Evolutionary conservation across 495 filamentous ascomycete species (phyloP).

Genomic region (Aspergillus indologenus): DNA sequence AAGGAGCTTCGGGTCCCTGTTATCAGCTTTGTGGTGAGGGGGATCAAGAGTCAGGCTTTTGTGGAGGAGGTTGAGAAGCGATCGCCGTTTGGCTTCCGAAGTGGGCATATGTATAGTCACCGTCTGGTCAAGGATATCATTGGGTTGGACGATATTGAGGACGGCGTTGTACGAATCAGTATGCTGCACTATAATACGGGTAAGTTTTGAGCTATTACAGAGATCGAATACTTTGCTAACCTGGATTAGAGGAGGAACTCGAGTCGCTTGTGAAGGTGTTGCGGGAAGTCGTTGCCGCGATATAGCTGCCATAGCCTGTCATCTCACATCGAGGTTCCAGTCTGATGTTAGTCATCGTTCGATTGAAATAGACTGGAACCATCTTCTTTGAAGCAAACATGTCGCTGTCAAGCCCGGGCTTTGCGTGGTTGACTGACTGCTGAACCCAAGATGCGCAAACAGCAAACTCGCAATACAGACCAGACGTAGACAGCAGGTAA

Average conservation of each 20-base stretch:
- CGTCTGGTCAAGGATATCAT: constrained; percentile 59
- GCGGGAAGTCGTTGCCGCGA: not conserved
- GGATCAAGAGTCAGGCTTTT: constrained; percentile 51
- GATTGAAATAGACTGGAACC: too few relatives aligned
- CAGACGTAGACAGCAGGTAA: too few relatives aligned
- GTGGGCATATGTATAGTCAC: constrained; percentile 66
- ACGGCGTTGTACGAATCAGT: constrained; percentile 67
- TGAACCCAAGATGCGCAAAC: too few relatives aligned
- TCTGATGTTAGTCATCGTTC: too few relatives aligned
- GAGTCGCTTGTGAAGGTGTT: constrained; percentile 1
- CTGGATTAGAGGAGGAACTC: not conserved
- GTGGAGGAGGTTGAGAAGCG: constrained; percentile 60
- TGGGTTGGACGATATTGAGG: constrained; percentile 45
- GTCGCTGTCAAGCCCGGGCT: too few relatives aligned
- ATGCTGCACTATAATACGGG: constrained; percentile 75
- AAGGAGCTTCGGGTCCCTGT: constrained; percentile 54
- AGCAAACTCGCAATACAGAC: too few relatives aligned
- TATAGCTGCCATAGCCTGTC: not conserved
- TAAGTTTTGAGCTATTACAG: constrained; percentile 31
- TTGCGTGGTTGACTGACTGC: too few relatives aligned
- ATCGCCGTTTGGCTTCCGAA: constrained; percentile 57
- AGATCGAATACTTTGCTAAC: not conserved
- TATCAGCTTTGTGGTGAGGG: constrained; percentile 62
- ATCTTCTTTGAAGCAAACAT: too few relatives aligned
- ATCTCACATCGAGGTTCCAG: not conserved